Base-by-base conservation (phyloP, 306 rosid species). In the Lathyrus aphaca region DNA sequence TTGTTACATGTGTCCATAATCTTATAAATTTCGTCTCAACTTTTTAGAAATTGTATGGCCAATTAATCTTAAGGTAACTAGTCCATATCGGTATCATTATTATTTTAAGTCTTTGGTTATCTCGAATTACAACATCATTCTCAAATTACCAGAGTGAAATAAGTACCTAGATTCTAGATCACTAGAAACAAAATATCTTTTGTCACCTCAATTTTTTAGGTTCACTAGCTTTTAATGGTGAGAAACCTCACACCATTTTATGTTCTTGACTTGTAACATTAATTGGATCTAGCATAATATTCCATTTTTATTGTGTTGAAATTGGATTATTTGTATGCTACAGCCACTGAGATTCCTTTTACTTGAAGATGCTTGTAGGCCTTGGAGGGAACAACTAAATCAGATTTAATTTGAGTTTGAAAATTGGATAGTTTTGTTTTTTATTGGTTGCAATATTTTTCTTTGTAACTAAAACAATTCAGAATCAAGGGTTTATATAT, bases 1-100 rank as follows among this genome's bases (percentile, higher is more conserved):
- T 68, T 53, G n/a, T 67, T 72, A 10, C 63, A 48, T 81, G 56
- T 81, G 77, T 68, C 69, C 57, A 13, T 18, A 68, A 40, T 15
- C 15, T 8, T 4, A n/a, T 60, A 50, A 42, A 6, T 59, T 44
- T 21, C 30, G 42, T 59, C 51, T 59, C 69, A 45, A 44, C 57
- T 66, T 58, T 11, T 53, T 54, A 21, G 59, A 21, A 21, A 21
- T 25, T 12, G 17, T 55, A 56, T 23, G 61, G 16, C 38, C 61
- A 55, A 13, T 55, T 25, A 11, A 54, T 8, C 5, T 12, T 54
- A 54, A 18, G 57, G 57, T 46, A 9, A 13, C 14, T 18, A 25
- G 57, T 50, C 29, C 29, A 50, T 25, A 16, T 15, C 11, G 18
- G 9, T 10, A 19, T 18, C 18, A 14, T 45, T 45, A 45, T 46